Evolutionary conservation across 352 stramenopile species (phyloP), one percentile per base, ranked within the genome.

Genomic region (Pythium graminicola): DNA sequence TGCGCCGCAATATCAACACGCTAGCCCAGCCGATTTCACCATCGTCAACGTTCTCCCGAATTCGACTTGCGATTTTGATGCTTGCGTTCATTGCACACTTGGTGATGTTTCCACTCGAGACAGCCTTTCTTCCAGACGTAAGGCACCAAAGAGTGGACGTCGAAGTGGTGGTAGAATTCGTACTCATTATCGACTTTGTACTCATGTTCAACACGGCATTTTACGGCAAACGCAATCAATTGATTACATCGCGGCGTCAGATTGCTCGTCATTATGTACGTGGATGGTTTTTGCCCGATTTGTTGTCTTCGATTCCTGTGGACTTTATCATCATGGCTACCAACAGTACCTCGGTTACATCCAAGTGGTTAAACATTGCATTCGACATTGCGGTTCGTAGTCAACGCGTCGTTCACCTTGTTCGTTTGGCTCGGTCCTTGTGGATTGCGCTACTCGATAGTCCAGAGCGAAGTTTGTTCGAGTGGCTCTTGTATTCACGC

Each of bases 151-250:
- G 29, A 4, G 14, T 10, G 0, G 5, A 14, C 4, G 6, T 52
- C 0, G 39, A 49, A 23, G 6, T 43, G 2, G 11, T 33, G 0
- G 41, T 54, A 10, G 62, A 81, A 20, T 67, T 78, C 4, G 10
- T 70, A 24, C 50, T 85, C 4, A 57, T 54, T 8, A 78, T 80
- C 49, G 79, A 80, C 60, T 10, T 41, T 19, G 33, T 71, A 26
- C 48, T 85, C 4, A 60, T 57, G 10, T 78, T 80, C 49, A 81
- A 80, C 60, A 78, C 68, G 9, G 64, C 61, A n/a, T 64, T 69
- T 22, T 54, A 70, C 16, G 65, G 78, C 20, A 69, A 69, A 29
- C 62, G 62, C 1, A 47, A 64, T 4, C 54, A 39, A 9, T 27
- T 77, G 3, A 54, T 75, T 13, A 64, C 69, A 13, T 69, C 57